Conservation (phyloP, 768 basidiomycete genomes). For the Boletales sp. region DNA sequence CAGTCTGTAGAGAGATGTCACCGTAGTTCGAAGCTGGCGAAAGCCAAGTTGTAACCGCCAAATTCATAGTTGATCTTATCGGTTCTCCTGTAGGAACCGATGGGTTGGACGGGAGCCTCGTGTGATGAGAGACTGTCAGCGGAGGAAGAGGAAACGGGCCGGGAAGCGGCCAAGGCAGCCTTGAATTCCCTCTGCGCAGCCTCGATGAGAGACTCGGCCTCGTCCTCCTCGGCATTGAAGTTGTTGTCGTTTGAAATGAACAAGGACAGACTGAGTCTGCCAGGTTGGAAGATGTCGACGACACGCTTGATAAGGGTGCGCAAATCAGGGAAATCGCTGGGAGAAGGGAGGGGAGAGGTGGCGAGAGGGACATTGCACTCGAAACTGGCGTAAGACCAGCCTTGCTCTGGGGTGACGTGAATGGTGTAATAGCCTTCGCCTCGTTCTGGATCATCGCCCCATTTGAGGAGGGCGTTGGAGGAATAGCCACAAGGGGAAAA, state of each 20-base stretch:
- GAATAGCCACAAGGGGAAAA: constrained; percentile 97
- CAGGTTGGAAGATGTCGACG: constrained; percentile 90
- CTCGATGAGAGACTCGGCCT: constrained; percentile 57
- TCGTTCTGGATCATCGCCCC: constrained; percentile 35
- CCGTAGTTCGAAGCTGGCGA: constrained; percentile 76
- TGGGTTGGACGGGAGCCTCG: background rate
- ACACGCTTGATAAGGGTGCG: constrained; percentile 82
- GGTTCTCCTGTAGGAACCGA: constrained; percentile 63
- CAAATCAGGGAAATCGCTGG: constrained; percentile 63
- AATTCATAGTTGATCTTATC: constrained; percentile 99
- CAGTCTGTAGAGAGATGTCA: constrained; percentile 19
- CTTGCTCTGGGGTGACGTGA: constrained; percentile 96
- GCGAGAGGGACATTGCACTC: constrained; percentile 92
- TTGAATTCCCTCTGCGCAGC: constrained; percentile 73
- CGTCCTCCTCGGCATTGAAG: constrained; percentile 39
- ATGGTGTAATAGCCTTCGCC: constrained; percentile 97
- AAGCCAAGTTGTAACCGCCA: constrained; percentile 86
- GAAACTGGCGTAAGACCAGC: constrained; percentile 98
- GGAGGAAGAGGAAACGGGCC: constrained; percentile 25
- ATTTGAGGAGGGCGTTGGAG: constrained; percentile 83
- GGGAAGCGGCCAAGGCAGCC: constrained; percentile 47
- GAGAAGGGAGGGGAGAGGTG: constrained; percentile 24
- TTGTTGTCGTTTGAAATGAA: constrained; percentile 77
- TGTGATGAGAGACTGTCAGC: constrained; percentile 6
- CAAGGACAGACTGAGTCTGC: constrained; percentile 78